Evolutionary conservation across 352 stramenopile genomes (phyloP).

Genomic region (Phytopythium ostracodes): DNA sequence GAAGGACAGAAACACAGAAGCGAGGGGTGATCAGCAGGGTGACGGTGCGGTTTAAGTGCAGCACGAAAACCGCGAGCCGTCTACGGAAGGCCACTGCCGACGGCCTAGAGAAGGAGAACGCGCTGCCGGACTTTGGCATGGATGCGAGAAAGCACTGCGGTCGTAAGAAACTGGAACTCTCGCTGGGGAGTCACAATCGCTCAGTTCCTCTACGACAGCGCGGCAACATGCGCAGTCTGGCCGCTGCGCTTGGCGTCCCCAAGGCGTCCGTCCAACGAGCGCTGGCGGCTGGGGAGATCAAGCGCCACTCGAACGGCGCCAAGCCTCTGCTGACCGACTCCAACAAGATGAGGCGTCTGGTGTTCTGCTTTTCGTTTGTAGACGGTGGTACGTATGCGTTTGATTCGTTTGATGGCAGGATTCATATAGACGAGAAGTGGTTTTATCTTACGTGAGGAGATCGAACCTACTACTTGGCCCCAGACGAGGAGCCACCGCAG

Average conservation of each 20-base stretch:
- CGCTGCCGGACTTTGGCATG: too few relatives aligned
- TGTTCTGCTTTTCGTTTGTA: conserved; percentile 8
- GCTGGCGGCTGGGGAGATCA: conserved; percentile 4
- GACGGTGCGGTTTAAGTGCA: too few relatives aligned
- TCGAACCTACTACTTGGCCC: conserved; percentile 11
- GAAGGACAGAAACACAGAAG: too few relatives aligned
- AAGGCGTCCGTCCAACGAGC: conserved; percentile 4
- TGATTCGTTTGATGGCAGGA: neutral
- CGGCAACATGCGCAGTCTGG: neutral
- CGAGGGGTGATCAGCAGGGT: too few relatives aligned
- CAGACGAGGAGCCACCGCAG: conserved; percentile 11
- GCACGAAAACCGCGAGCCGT: too few relatives aligned
- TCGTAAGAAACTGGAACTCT: neutral
- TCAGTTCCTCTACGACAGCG: neutral
- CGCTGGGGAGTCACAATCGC: neutral
- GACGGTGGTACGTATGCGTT: neutral
- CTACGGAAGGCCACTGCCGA: too few relatives aligned
- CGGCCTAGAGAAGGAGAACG: too few relatives aligned
- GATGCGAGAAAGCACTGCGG: neutral
- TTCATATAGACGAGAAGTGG: conserved; percentile 25
- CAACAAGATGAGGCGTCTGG: conserved; percentile 9
- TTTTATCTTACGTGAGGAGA: conserved; percentile 19
- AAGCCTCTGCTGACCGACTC: conserved; percentile 13
- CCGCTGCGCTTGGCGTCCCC: neutral
- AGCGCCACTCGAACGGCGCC: conserved; percentile 7